Base-by-base conservation (phyloP, 495 filamentous ascomycete species). In the Penicillium flavigenum region DNA sequence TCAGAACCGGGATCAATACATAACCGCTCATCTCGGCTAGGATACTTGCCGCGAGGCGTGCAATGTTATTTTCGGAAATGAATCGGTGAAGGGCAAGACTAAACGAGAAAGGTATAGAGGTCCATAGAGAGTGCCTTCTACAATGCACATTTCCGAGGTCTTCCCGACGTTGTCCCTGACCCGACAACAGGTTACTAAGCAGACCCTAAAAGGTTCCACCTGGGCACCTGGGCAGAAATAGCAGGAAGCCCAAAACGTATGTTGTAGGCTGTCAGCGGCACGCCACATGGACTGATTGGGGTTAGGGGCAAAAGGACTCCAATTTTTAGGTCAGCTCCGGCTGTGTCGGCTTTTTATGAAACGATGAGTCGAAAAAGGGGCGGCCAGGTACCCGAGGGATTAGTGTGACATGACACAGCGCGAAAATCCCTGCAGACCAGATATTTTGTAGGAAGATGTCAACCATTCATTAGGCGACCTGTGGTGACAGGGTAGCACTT, bases 311-410 rank as follows among this genome's bases (percentile, higher is more conserved):
- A 39, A n/a, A 26, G 7, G 41, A 31, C 19, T 51, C 36, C 38
- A 32, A 44, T 32, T 34, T 36, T 45, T 9, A 46, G 20, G 42
- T 14, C 39, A 10, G 11, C 29, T 39, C 31, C 53, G 53, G 53
- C 32, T 55, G 32, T 47, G 32, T 41, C 44, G 53, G 53, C 43
- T 47, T 38, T 22, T 36, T 19, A 9, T 36, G 11, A 34, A 34
- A 34, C 4, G 29, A 9, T 32, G 7, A n/a, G 16, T 31, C 6
- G 27, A 24, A 44, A 32, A 27, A 29, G 47, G 47, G 45, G 20
- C 5, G 8, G 1, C 16, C 50, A 52, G 50, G 50, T 43, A 52
- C 22, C 38, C 50, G 38, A 29, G 20, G 11, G 29, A 36, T 31
- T 22, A 31, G 49, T 51, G 36, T 9, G 22, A 50, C 31, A 31